Base-by-base conservation (phyloP, 257 asterid species). In the Solanum chilense region DNA sequence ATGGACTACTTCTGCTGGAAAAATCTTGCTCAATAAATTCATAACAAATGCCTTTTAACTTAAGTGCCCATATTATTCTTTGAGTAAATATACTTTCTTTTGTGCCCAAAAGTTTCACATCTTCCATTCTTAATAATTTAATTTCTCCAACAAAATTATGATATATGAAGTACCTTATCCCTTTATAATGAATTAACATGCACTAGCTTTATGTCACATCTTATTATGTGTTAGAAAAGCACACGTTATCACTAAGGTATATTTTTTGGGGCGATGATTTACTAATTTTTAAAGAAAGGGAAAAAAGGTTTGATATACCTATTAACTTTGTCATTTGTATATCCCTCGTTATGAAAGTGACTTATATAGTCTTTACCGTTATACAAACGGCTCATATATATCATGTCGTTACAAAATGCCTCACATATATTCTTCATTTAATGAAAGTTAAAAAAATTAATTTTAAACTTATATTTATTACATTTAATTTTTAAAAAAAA, bases 41-140 rank as follows among this genome's bases (percentile, higher is more conserved):
- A 47, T 21, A 82, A 29, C 20, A 25, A n/a, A 87, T 52, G 7
- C 86, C 82, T 45, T 87, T 87, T 16, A 87, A 25, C 47, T 87
- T 47, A 42, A 87, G 68, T 25, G 89, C 86, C 89, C 89, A 87
- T 27, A 33, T 74, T 49, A 82, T 78, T 82, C 83, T 81, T 12
- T 81, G 60, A 37, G 68, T 82, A 68, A 81, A 87, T 45, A 85
- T 56, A 71, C 83, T 87, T 47, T 45, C 73, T 85, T 77, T 66
- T 66, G 74, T 64, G n/a, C 89, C 89, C 15, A 66, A 3, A 33
- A 87, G 73, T 35, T 87, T 82, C 60, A 87, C 15, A 80, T 33
- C 75, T 87, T 25, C 84, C 84, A 78, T 78, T 9, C 14, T 69
- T 29, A 29, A 29, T 29, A 69, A 69, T 45, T 45, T 29, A 69